These are phyloP conservation scores for Lipomyces orientalis DNA, from an alignment of 805 yeast genomes.

Conservation along the genomic window DNA sequence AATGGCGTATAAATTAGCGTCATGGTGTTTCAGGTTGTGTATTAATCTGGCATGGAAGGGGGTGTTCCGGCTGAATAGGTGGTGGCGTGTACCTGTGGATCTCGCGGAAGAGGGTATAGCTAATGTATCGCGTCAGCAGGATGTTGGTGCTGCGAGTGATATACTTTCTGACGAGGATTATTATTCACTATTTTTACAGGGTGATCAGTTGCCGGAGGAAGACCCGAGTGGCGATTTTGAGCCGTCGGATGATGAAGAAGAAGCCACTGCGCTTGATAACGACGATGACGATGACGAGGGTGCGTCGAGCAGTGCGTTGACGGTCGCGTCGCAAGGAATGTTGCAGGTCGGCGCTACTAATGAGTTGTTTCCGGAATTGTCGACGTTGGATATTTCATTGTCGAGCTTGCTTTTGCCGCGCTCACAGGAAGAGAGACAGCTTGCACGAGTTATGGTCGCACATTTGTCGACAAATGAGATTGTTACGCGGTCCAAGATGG, in stretches of 20 bases:
- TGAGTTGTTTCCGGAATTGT: constrained; percentile 33
- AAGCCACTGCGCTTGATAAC: constrained; percentile 33
- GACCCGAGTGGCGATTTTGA: constrained; percentile 37
- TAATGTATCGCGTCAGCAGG: neutral
- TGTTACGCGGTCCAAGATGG: constrained; percentile 28
- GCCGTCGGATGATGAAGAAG: constrained; percentile 27
- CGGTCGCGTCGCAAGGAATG: constrained; percentile 11
- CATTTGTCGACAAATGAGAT: constrained; percentile 30
- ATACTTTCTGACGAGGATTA: constrained; percentile 61
- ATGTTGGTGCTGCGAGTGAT: neutral
- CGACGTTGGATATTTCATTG: constrained; percentile 23
- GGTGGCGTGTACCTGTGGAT: neutral
- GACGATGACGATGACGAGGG: constrained; percentile 37
- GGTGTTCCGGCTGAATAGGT: neutral
- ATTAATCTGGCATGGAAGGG: neutral
- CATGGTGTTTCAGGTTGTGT: constrained; percentile 16
- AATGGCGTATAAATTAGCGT: constrained; percentile 31
- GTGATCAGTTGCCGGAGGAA: constrained; percentile 78
- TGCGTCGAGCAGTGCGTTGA: constrained; percentile 15
- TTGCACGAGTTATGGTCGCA: constrained; percentile 28
- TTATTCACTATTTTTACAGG: constrained; percentile 53
- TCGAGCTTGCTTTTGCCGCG: constrained; percentile 26
- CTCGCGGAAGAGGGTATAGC: neutral
- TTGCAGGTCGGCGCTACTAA: constrained; percentile 12
- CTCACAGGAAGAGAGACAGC: constrained; percentile 29